phyloP scores from a whole-genome alignment of 495 filamentous ascomycete genomes.

The Lasiosphaeria hispida region DNA sequence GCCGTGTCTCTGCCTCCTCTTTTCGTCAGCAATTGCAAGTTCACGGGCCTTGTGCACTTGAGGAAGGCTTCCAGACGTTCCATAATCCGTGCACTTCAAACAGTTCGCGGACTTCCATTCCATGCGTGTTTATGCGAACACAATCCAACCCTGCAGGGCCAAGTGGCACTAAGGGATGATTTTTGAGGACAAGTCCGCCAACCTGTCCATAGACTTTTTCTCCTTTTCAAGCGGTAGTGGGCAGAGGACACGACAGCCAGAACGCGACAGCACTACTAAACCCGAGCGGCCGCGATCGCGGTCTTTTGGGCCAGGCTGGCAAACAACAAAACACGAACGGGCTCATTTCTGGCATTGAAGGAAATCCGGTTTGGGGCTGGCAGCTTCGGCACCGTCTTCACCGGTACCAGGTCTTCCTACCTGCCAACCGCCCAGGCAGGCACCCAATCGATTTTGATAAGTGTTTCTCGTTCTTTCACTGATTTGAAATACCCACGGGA shows the following conservation, averaged over 20 bases:
- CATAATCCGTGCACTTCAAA: slow-evolving; percentile 30
- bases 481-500: slow-evolving; percentile 25
- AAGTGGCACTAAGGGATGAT: slow-evolving; percentile 12
- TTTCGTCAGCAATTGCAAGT: neutral
- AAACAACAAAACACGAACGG: slow-evolving; percentile 9
- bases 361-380: slow-evolving; percentile 12
- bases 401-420: slow-evolving; percentile 17
- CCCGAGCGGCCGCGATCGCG: neutral
- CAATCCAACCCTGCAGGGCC: slow-evolving; percentile 2
- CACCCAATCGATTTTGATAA: slow-evolving; percentile 17
- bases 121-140: slow-evolving; percentile 32
- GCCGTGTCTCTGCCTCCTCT: neutral
- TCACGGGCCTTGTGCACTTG: slow-evolving; percentile 12
- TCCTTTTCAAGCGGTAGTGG: neutral
- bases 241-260: neutral
- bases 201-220: neutral
- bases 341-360: slow-evolving; percentile 16
- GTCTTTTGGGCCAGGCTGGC: slow-evolving; percentile 1
- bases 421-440: slow-evolving; percentile 24
- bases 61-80: slow-evolving; percentile 35
- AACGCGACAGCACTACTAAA: slow-evolving; percentile 1
- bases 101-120: slow-evolving; percentile 18
- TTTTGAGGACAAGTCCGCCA: slow-evolving; percentile 1
- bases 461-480: slow-evolving; percentile 19
- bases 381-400: slow-evolving; percentile 12